Evolutionary conservation across 148 eudicot species (phyloP), one percentile per base, ranked within the genome.

Genomic region (Talinum fruticosum): DNA sequence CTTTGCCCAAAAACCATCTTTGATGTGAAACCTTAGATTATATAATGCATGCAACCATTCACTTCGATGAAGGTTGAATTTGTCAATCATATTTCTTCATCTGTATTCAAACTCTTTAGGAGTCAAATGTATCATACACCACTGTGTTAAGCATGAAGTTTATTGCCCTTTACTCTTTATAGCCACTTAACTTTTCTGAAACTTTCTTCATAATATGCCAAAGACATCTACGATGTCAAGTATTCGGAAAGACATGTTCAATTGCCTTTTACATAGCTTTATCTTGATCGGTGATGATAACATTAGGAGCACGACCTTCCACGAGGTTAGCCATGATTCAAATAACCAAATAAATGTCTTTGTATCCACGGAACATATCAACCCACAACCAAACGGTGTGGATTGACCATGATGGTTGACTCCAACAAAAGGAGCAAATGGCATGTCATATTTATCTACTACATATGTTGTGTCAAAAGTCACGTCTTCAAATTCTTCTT

Each of bases 371-470:
- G 23, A 10, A 13, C n/a, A 71, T 8, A 45, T 21, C 2, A 73
- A 23, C 10, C 64, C 75, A 29, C 41, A 73, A 3, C 75, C 64
- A 29, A 73, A 73, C 32, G 29, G 62, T 49, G 29, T 29, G 30
- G 38, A 32, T n/a, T n/a, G n/a, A n/a, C 75, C 75, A 32, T 51
- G 75, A 7, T 73, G 65, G n/a, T n/a, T n/a, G n/a, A n/a, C n/a
- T n/a, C n/a, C n/a, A n/a, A n/a, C n/a, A n/a, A n/a, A n/a, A n/a
- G n/a, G n/a, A n/a, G n/a, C n/a, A n/a, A n/a, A n/a, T n/a, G n/a
- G n/a, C n/a, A n/a, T n/a, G n/a, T n/a, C 10, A 3, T 64, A 49
- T 51, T 6, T 73, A 37, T 30, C 29, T 49, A 37, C 14, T n/a
- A n/a, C n/a, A n/a, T n/a, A n/a, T n/a, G n/a, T n/a, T n/a, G n/a